Evolutionary conservation across 75 land plant species (phyloP).

Genomic region (Isoetes taiwanensis): DNA sequence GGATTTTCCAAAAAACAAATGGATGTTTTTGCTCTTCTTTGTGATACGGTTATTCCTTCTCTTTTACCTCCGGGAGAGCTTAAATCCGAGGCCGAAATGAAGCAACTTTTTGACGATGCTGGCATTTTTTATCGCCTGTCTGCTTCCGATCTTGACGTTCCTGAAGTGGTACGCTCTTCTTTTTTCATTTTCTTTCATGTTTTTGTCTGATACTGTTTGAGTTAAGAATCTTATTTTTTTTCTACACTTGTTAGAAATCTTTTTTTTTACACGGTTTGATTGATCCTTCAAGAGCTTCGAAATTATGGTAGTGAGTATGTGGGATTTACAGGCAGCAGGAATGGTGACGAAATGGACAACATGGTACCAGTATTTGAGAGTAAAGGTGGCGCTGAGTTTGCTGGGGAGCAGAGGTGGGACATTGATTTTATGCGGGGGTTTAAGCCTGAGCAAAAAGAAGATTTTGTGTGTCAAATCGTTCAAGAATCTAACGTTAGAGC

Average conservation of each 20-base stretch:
- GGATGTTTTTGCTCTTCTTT: background rate
- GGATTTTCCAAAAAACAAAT: background rate
- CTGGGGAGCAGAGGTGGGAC: background rate
- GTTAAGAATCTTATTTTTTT: background rate
- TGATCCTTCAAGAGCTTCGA: too few species aligned
- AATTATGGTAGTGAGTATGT: too few species aligned
- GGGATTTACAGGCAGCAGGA: slow-evolving; percentile 3
- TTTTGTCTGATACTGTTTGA: background rate
- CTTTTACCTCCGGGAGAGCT: background rate
- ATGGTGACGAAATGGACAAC: background rate
- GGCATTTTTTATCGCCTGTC: background rate
- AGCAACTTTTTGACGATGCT: too few species aligned
- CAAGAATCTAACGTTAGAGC: background rate
- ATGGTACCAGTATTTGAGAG: background rate
- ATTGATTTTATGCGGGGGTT: background rate
- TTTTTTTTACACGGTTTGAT: too few species aligned
- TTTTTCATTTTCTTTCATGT: too few species aligned
- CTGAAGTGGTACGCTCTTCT: background rate
- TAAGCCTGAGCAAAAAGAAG: background rate
- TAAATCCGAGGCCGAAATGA: background rate
- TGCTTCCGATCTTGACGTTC: background rate
- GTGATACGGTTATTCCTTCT: background rate
- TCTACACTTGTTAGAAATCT: background rate
- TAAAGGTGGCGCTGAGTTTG: background rate
- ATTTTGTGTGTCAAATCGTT: background rate